Evolutionary conservation across 371 early-diverging fungal genomes (phyloP).

Genomic region (Mortierella sp.): DNA sequence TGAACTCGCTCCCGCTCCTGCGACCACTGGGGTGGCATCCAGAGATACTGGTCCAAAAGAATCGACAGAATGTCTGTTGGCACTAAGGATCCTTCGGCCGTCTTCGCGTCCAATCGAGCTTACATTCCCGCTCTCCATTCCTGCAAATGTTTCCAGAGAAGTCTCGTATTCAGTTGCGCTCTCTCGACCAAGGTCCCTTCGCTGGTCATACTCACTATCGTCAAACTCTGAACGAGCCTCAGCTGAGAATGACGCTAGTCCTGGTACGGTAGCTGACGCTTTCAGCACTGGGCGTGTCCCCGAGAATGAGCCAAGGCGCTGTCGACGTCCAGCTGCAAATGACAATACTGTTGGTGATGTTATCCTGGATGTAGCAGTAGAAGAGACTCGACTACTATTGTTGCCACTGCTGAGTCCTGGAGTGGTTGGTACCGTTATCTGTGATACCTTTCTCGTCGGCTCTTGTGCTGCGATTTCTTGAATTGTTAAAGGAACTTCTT

Average conservation of each 20-base stretch:
- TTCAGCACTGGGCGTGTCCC: background rate
- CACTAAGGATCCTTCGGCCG: background rate
- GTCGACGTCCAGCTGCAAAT: slow-evolving; percentile 7
- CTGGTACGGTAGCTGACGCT: background rate
- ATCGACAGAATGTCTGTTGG: slow-evolving; percentile 5
- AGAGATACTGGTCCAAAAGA: slow-evolving; percentile 19
- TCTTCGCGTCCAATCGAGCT: slow-evolving; percentile 9
- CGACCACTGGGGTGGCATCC: background rate
- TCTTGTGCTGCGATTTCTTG: slow-evolving; percentile 48
- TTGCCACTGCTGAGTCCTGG: slow-evolving; percentile 14
- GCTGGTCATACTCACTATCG: slow-evolving; percentile 35
- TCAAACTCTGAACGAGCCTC: slow-evolving; percentile 30
- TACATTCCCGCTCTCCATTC: slow-evolving; percentile 14
- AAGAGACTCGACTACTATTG: slow-evolving; percentile 32
- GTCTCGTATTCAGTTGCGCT: slow-evolving; percentile 55
- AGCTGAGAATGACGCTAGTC: background rate
- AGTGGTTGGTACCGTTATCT: background rate
- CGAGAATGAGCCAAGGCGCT: slow-evolving; percentile 16
- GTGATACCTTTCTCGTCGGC: slow-evolving; percentile 19
- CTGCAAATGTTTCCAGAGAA: slow-evolving; percentile 39
- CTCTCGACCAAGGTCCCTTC: slow-evolving; percentile 25
- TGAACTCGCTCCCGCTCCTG: background rate
- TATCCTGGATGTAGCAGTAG: slow-evolving; percentile 32
- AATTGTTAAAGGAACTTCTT: slow-evolving; percentile 22
- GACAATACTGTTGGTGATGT: slow-evolving; percentile 29